Evolutionary conservation across 768 basidiomycete species (phyloP).

Genomic region (Cyclocybe aegerita): DNA sequence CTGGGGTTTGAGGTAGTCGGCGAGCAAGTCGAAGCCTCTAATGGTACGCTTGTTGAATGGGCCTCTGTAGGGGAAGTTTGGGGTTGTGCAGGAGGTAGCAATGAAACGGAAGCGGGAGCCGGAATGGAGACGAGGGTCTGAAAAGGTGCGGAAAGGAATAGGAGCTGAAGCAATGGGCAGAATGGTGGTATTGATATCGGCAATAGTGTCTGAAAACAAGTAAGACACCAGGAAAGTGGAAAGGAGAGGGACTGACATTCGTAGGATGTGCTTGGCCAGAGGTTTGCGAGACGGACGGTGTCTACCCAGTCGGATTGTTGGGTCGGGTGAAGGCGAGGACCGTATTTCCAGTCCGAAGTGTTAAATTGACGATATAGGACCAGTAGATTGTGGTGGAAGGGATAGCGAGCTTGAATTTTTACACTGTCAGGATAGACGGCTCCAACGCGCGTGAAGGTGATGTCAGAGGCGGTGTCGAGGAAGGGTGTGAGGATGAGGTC

Average conservation of each 20-base stretch:
- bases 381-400: slow-evolving; percentile 35
- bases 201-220: slow-evolving; percentile 40
- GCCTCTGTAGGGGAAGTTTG: slow-evolving; percentile 71
- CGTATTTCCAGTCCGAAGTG: slow-evolving; percentile 48
- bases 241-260: slow-evolving; percentile 50
- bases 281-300: slow-evolving; percentile 50
- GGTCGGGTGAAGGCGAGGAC: slow-evolving; percentile 46
- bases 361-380: slow-evolving; percentile 45
- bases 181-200: slow-evolving; percentile 38
- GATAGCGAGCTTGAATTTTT: slow-evolving; percentile 66
- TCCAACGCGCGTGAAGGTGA: slow-evolving; percentile 68
- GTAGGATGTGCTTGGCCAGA: slow-evolving; percentile 70
- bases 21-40: slow-evolving; percentile 64
- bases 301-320: slow-evolving; percentile 57
- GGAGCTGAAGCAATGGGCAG: slow-evolving; percentile 51
- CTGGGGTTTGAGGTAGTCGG: slow-evolving; percentile 49
- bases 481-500: slow-evolving; percentile 60
- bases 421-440: slow-evolving; percentile 63
- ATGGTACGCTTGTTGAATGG: slow-evolving; percentile 53
- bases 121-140: slow-evolving; percentile 58
- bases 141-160: slow-evolving; percentile 70
- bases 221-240: not conserved
- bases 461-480: slow-evolving; percentile 50
- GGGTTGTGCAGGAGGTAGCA: slow-evolving; percentile 62
- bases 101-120: slow-evolving; percentile 68